phyloP scores from a whole-genome alignment of 2,329 filamentous ascomycete species.

The Phialophora macrospora region DNA sequence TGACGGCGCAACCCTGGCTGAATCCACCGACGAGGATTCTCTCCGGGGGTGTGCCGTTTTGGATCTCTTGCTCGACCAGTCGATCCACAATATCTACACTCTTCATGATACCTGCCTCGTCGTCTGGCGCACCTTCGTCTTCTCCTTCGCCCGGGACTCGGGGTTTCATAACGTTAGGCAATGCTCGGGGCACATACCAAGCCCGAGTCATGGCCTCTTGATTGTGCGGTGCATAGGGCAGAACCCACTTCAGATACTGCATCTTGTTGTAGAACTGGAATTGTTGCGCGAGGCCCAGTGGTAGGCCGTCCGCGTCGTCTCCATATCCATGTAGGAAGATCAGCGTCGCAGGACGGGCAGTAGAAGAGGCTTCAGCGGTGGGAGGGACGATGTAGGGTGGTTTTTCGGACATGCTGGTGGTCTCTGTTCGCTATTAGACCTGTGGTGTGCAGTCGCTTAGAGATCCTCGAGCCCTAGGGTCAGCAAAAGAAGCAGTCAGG shows the following conservation, averaged over 20 bases:
- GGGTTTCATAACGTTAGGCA: constrained; percentile 49
- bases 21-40: constrained; percentile 56
- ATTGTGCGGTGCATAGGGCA: constrained; percentile 57
- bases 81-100: constrained; percentile 50
- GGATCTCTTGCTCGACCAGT: constrained; percentile 50
- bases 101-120: constrained; percentile 51
- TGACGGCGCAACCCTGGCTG: constrained; percentile 55
- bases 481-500: neutral
- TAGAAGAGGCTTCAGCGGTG: constrained; percentile 24
- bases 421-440: neutral
- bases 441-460: neutral
- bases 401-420: constrained; percentile 30
- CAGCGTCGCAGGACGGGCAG: constrained; percentile 35
- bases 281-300: constrained; percentile 53
- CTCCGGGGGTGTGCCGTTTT: constrained; percentile 48
- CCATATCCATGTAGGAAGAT: constrained; percentile 52
- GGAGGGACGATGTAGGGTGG: constrained; percentile 35
- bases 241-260: constrained; percentile 55
- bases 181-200: constrained; percentile 55
- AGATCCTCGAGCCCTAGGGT: neutral
- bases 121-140: constrained; percentile 51
- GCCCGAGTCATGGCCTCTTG: constrained; percentile 49
- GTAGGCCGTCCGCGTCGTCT: constrained; percentile 53
- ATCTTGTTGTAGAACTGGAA: constrained; percentile 57
- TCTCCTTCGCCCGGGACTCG: constrained; percentile 47